These are phyloP conservation scores for Epichloe aotearoae DNA, from an alignment of 2,329 filamentous ascomycete species.

Conservation along the genomic window DNA sequence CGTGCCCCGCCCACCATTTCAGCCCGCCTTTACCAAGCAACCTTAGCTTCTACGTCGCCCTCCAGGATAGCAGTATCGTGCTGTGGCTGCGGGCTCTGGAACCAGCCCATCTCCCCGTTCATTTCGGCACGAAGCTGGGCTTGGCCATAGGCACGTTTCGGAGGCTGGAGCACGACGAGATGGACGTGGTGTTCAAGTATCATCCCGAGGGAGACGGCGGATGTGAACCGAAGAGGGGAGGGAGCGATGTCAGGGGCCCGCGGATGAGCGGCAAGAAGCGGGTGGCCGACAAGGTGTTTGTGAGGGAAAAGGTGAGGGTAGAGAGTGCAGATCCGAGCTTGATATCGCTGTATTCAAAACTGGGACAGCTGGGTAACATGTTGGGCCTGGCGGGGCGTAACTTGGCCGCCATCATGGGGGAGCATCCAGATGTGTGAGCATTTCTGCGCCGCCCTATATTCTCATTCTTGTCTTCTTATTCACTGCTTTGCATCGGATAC, in stretches of 20 bases:
- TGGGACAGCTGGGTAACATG: slow-evolving; percentile 63
- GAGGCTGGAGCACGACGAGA: slow-evolving; percentile 64
- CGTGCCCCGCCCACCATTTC: slow-evolving; percentile 32
- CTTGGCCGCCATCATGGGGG: slow-evolving; percentile 67
- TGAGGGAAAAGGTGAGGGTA: slow-evolving; percentile 79
- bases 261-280: slow-evolving; percentile 11
- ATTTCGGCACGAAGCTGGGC: slow-evolving; percentile 53
- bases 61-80: slow-evolving; percentile 58
- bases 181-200: slow-evolving; percentile 61
- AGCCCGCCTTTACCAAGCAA: slow-evolving; percentile 35
- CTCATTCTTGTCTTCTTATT: background rate
- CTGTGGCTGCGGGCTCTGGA: slow-evolving; percentile 59
- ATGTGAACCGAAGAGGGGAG: slow-evolving; percentile 14
- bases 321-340: slow-evolving; percentile 82
- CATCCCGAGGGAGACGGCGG: slow-evolving; percentile 19
- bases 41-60: slow-evolving; percentile 60
- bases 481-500: slow-evolving; percentile 8
- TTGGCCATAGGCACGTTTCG: slow-evolving; percentile 53
- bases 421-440: slow-evolving; percentile 18
- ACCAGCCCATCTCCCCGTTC: slow-evolving; percentile 47
- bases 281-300: slow-evolving; percentile 51
- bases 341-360: slow-evolving; percentile 70
- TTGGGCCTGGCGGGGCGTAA: slow-evolving; percentile 58
- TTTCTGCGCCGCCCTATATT: background rate
- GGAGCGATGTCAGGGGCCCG: slow-evolving; percentile 10